Base-by-base conservation (phyloP, 306 rosid genomes). In the Acacia confusa region DNA sequence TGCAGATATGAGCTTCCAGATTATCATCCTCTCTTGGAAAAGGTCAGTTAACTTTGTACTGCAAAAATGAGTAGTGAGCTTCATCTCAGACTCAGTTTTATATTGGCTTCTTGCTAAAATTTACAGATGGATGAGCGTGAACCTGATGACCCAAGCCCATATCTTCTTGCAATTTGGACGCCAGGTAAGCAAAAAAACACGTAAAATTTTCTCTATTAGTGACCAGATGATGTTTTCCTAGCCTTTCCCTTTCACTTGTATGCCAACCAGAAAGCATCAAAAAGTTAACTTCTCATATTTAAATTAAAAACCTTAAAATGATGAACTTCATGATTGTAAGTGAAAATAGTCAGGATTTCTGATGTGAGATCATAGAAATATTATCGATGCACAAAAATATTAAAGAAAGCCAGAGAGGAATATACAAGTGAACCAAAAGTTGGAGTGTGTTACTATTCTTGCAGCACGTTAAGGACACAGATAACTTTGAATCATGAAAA, bases 1-100 rank as follows among this genome's bases (percentile, higher is more conserved):
- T 91, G 91, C 95, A 95, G 99, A 86, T 95, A 95, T 86, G 97
- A 91, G 88, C 91, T 95, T 78, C 99, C 97, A 79, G 99, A 95
- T 84, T 91, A 97, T 81, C 99, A 95, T 85, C 97, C 93, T 80
- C 94, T 95, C 75, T 50, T 95, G 78, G 89, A 88, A 85, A 89
- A 86, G 89, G 99, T 92, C 41, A 65, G 94, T 84, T 61, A 45
- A 75, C 79, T 78, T 79, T 53, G 74, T 36, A 55, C 69, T 78
- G 32, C 77, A 72, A 53, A 77, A 75, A 40, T 41, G 66, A 71
- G 20, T 70, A 63, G 47, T 45, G 16, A 77, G 75, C 75, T 70
- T 83, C 70, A 78, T 69, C 78, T 58, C 77, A 65, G 61, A 61
- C 45, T 48, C 52, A 4, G 20, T 78, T 83, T 82, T 74, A 70